These are phyloP conservation scores for Verticillium nonalfalfae DNA, from an alignment of 2,329 filamentous ascomycete species.

Conservation along the genomic window DNA sequence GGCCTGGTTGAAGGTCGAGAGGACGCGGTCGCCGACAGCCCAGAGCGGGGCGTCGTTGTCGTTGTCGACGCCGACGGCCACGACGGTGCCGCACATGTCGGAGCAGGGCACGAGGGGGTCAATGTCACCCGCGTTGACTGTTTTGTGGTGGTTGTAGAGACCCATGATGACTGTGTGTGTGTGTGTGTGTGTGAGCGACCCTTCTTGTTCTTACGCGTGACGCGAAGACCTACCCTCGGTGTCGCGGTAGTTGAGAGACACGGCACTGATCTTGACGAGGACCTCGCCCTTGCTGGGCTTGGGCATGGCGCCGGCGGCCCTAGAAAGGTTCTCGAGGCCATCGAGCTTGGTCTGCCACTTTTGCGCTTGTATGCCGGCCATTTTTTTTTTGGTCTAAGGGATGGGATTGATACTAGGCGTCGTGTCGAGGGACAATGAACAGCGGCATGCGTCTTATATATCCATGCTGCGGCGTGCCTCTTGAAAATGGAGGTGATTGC, in stretches of 20 bases:
- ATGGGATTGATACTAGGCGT: too few species aligned
- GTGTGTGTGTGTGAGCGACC: neutral
- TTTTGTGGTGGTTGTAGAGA: conserved; percentile 59
- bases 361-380: conserved; percentile 12
- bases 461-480: neutral
- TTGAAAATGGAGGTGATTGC: neutral
- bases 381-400: neutral
- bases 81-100: conserved; percentile 62
- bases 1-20: conserved; percentile 55
- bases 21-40: conserved; percentile 56
- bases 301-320: conserved; percentile 37
- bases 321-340: conserved; percentile 46
- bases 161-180: conserved; percentile 51
- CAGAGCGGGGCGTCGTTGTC: conserved; percentile 21
- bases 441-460: neutral
- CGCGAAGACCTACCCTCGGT: conserved; percentile 31
- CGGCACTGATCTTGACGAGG: conserved; percentile 37
- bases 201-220: neutral
- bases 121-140: conserved; percentile 29
- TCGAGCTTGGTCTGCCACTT: conserved; percentile 51
- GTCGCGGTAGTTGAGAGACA: conserved; percentile 44
- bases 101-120: conserved; percentile 55
- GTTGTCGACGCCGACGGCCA: conserved; percentile 32
- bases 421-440: too few species aligned
- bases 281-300: conserved; percentile 43